Evolutionary conservation across 768 basidiomycete species (phyloP).

Genomic region (Flagelloscypha sp.): DNA sequence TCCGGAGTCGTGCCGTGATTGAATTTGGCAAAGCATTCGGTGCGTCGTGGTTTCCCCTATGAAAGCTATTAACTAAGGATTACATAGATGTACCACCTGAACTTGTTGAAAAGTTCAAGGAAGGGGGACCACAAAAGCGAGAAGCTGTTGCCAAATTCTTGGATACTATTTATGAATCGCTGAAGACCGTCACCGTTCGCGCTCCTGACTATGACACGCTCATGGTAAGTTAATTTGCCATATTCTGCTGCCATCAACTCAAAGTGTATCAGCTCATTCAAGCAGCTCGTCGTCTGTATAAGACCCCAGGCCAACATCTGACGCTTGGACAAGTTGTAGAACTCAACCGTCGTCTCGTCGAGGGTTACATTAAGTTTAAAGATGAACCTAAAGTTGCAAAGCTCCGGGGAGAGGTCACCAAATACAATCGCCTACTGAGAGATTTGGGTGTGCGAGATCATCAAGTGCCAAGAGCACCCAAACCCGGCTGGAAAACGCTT

Average conservation of each 20-base stretch:
- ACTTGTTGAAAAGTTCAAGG: conserved; percentile 81
- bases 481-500: conserved; percentile 79
- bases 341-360: conserved; percentile 84
- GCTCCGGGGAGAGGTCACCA: conserved; percentile 70
- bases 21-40: conserved; percentile 90
- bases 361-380: conserved; percentile 89
- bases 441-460: conserved; percentile 93
- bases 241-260: conserved; percentile 6
- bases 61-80: too few species aligned
- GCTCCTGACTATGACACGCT: conserved; percentile 97
- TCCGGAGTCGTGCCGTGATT: conserved; percentile 93
- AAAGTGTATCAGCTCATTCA: conserved; percentile 67
- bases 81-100: conserved; percentile 92
- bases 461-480: conserved; percentile 86
- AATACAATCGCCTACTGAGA: conserved; percentile 81
- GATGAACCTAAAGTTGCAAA: conserved; percentile 84
- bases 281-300: conserved; percentile 88
- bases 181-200: conserved; percentile 93
- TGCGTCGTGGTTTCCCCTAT: too few species aligned
- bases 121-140: conserved; percentile 80
- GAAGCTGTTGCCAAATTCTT: conserved; percentile 86
- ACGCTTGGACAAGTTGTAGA: conserved; percentile 95
- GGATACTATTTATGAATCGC: conserved; percentile 82
- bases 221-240: conserved; percentile 59
- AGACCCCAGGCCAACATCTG: conserved; percentile 88